Base-by-base conservation (phyloP, 169 alveolate species). In the Cryptosporidium sp. region DNA sequence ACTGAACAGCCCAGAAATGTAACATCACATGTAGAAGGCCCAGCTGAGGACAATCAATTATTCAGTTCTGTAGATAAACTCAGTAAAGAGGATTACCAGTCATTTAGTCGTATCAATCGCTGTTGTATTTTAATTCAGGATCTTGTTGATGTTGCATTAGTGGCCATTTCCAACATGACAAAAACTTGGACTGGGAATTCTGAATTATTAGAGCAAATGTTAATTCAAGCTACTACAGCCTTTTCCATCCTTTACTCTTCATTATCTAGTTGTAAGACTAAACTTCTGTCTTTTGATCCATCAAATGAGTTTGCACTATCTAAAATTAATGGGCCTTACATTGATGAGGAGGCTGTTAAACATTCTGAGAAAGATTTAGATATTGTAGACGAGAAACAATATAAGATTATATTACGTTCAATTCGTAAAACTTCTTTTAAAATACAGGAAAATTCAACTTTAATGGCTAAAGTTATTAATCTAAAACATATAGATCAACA, bases 171-270 rank as follows among this genome's bases (percentile, higher is more conserved):
- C 1, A n/a, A 65, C 3, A 69, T 69, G 39, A 9, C 16, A 8
- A 35, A 8, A 23, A 33, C 39, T 41, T 45, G 58, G 65, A 69
- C 84, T 43, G 84, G 62, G 1, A 26, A 39, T 10, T 29, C 84
- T 39, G 62, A 41, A 10, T 10, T 69, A 23, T 7, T 69, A 8
- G 41, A 23, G 3, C n/a, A 69, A 0, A 41, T 69, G 33, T 4
- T 69, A 29, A 21, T 23, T 41, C 84, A 69, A 41, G 62, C 62
- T 3, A 23, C 43, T 9, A 69, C 84, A 23, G 58, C 84, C 1
- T 41, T 23, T 29, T 39, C 65, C 14, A 45, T 21, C 9, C 37
- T 69, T 16, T 8, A 69, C n/a, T 14, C 37, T 16, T 69, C 84
- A 16, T 23, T 43, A 26, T 26, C 26, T 9, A 21, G 16, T 5